Evolutionary conservation across 768 basidiomycete species (phyloP), one percentile per base, ranked within the genome.

Genomic region (Cystofilobasidium macerans): DNA sequence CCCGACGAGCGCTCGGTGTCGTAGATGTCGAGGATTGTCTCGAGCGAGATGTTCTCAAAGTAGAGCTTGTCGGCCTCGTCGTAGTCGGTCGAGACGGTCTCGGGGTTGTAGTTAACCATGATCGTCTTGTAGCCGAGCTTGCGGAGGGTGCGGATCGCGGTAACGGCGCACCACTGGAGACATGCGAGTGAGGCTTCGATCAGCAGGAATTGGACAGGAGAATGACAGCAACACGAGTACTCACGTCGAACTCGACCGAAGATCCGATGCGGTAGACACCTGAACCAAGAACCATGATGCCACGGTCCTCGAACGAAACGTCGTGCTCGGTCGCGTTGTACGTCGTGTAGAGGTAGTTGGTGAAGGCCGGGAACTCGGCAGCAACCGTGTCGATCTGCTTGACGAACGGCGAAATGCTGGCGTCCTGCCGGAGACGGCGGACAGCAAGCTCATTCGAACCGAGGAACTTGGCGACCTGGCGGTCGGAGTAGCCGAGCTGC

Each of bases 91-190:
- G 93, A 97, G 47, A 98, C 95, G 3, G 95, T 99, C 78, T 99
- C 95, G 12, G 94, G 94, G 78, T 98, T 99, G 78, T 99, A 99
- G 81, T 99, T 99, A 82, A 99, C 82, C 94, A 98, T 98, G 79
- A 99, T 85, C 51, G 95, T 97, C 78, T 85, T 85, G 74, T 88
- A 86, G 75, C 93, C 92, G 83, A 91, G 88, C 70, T 87, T 84
- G 72, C 92, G 82, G 62, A 99, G 83, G 75, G 88, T 87, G 68
- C 95, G 82, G 20, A 92, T 91, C 75, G 93, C 98, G 1, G 94
- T 97, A 45, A 99, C 95, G 24, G 95, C 94, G 76, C 95, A 99
- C 95, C 95, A 99, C n/a, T n/a, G n/a, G n/a, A n/a, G n/a, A n/a
- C n/a, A n/a, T n/a, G n/a, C n/a, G n/a, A n/a, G n/a, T n/a, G n/a